Base-by-base conservation (phyloP, 345 rosid species). In the Populus nigra region DNA sequence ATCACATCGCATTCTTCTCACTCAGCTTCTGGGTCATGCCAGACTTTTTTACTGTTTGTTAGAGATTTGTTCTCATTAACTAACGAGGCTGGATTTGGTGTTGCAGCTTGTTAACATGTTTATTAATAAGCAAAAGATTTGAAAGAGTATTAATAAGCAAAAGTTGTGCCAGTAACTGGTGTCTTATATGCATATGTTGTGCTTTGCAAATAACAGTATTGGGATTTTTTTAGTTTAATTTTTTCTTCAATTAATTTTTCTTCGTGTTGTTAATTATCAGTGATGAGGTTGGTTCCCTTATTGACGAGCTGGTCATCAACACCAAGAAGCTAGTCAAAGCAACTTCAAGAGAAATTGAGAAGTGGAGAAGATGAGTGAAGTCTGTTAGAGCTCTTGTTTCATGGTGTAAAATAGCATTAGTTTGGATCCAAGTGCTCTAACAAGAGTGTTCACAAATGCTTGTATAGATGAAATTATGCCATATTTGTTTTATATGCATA, bases 331-430 rank as follows among this genome's bases (percentile, higher is more conserved):
- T 93, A 67, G 87, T 85, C 73, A 77, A 69, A 81, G 91, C 84
- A 45, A 90, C 98, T 70, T 81, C 97, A 10, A 89, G 86, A 68
- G 97, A 95, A 83, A 86, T 95, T 38, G 92, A 90, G 73, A 93
- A 93, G 83, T 91, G 99, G 99, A 87, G 88, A 79, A 95, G 86
- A 89, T 89, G 85, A 86, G 69, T 57, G 25, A 17, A 72, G 16
- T 35, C 66, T 45, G 45, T 23, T 65, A 33, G 72, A 53, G n/a
- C 39, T 33, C n/a, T 62, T 13, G 18, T 43, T 43, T 43, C 47
- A 43, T 11, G 47, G 15, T 43, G 41, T 38, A 74, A 65, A 47
- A 76, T 50, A 45, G 18, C 53, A 59, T 17, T 20, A 29, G 20
- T 72, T 50, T 7, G 35, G 65, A 55, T 18, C 65, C 61, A 8